Evolutionary conservation across 352 stramenopile species (phyloP).

Genomic region (Globisporangium cylindrosporum): DNA sequence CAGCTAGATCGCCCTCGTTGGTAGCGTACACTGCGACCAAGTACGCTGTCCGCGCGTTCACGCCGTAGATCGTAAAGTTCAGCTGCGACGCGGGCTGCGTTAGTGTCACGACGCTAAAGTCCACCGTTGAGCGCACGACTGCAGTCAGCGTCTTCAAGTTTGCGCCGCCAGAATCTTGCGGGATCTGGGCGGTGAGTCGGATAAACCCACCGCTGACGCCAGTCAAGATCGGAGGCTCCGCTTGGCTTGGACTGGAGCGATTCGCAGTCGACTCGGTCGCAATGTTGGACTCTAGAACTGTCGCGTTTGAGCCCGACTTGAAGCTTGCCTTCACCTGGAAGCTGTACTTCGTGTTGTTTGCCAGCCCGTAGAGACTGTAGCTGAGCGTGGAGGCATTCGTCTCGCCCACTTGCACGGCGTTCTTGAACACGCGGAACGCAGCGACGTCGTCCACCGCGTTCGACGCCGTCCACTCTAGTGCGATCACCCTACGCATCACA

Average conservation of each 20-base stretch:
- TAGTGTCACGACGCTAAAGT: constrained; percentile 2
- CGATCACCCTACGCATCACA: constrained; percentile 8
- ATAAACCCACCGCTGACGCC: constrained; percentile 1
- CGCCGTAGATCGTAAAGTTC: constrained; percentile 8
- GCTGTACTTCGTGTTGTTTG: constrained; percentile 12
- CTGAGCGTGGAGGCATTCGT: background rate
- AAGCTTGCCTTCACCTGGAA: constrained; percentile 11
- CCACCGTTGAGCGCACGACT: constrained; percentile 5
- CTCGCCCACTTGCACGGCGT: constrained; percentile 3
- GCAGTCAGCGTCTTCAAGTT: background rate
- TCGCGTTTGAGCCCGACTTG: background rate
- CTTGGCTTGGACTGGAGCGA: constrained; percentile 1
- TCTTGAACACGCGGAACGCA: constrained; percentile 9
- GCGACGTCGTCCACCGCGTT: constrained; percentile 9
- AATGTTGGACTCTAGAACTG: constrained; percentile 6
- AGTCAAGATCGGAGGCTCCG: background rate
- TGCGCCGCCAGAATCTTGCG: constrained; percentile 7
- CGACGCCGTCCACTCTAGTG: constrained; percentile 4
- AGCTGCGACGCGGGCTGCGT: background rate
- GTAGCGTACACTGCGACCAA: constrained; percentile 7
- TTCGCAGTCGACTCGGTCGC: constrained; percentile 4
- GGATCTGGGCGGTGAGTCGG: background rate
- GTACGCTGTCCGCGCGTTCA: constrained; percentile 10
- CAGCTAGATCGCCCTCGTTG: constrained; percentile 1
- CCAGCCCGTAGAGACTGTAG: constrained; percentile 10